These are phyloP conservation scores for Gnaphalium uliginosum DNA, from an alignment of 129 eudicot species.

Conservation along the genomic window DNA sequence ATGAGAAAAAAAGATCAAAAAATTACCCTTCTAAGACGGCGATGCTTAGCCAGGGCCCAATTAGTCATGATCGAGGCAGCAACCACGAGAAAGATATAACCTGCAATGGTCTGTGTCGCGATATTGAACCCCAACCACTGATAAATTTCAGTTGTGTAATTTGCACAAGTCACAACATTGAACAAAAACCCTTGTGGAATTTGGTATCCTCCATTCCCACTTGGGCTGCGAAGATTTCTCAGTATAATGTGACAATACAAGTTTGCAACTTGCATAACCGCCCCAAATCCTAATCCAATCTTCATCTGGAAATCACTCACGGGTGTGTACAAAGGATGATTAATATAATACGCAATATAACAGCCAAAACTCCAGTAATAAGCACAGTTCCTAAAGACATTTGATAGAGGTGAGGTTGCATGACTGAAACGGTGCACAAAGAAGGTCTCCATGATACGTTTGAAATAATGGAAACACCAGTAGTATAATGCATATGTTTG, in stretches of 20 bases:
- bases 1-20: constrained; percentile 7
- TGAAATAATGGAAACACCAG: constrained; percentile 97
- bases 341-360: constrained; percentile 83
- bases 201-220: constrained; percentile 79
- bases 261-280: constrained; percentile 79
- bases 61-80: constrained; percentile 93
- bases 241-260: constrained; percentile 90
- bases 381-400: constrained; percentile 91
- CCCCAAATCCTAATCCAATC: constrained; percentile 79
- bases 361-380: constrained; percentile 96
- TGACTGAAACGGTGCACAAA: constrained; percentile 97
- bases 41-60: constrained; percentile 97
- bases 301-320: constrained; percentile 90
- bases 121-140: constrained; percentile 97
- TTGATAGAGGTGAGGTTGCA: constrained; percentile 96
- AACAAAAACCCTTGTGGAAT: constrained; percentile 90
- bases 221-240: constrained; percentile 68
- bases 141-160: constrained; percentile 96
- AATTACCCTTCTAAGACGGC: constrained; percentile 87
- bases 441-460: constrained; percentile 95
- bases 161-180: constrained; percentile 93
- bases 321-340: constrained; percentile 88
- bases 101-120: constrained; percentile 95
- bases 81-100: constrained; percentile 73
- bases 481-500: constrained; percentile 90